phyloP scores from a whole-genome alignment of 768 basidiomycete genomes.

The Russula griseocarnosa region DNA sequence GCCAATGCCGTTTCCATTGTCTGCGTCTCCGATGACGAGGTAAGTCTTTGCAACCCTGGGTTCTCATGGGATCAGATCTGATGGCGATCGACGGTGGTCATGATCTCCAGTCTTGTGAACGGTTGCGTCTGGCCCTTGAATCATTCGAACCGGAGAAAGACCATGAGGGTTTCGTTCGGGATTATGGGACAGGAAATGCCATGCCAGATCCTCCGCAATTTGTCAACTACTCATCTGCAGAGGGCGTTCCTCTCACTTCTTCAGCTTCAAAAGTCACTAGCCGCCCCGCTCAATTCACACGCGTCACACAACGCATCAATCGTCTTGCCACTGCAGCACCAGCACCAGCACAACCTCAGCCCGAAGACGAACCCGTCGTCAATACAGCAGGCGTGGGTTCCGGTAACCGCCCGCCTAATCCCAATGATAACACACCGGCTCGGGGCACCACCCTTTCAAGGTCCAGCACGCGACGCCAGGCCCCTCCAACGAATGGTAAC shows the following conservation, averaged over 20 bases:
- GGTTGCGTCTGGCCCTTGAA: constrained; percentile 79
- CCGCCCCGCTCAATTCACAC: constrained; percentile 53
- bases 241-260: constrained; percentile 58
- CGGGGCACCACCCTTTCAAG: constrained; percentile 37
- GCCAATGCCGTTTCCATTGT: constrained; percentile 95
- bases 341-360: constrained; percentile 34
- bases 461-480: constrained; percentile 28
- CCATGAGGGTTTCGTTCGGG: constrained; percentile 82
- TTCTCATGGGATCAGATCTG: background rate
- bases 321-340: constrained; percentile 35
- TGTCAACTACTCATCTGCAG: constrained; percentile 62
- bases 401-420: constrained; percentile 44
- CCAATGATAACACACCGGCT: constrained; percentile 33
- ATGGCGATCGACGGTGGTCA: background rate
- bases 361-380: constrained; percentile 43
- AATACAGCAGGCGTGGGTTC: constrained; percentile 74
- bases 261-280: constrained; percentile 54
- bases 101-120: constrained; percentile 79
- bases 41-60: constrained; percentile 35
- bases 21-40: constrained; percentile 94
- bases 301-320: constrained; percentile 38
- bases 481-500: constrained; percentile 9
- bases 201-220: constrained; percentile 88
- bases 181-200: constrained; percentile 81
- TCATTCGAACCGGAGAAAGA: constrained; percentile 85